Percentiles rank a stretch among this genome's conserved stretches.
These are phyloP conservation scores for Litsea cubeba DNA, from an alignment of 164 flowering plant species.

Conservation along the genomic window DNA sequence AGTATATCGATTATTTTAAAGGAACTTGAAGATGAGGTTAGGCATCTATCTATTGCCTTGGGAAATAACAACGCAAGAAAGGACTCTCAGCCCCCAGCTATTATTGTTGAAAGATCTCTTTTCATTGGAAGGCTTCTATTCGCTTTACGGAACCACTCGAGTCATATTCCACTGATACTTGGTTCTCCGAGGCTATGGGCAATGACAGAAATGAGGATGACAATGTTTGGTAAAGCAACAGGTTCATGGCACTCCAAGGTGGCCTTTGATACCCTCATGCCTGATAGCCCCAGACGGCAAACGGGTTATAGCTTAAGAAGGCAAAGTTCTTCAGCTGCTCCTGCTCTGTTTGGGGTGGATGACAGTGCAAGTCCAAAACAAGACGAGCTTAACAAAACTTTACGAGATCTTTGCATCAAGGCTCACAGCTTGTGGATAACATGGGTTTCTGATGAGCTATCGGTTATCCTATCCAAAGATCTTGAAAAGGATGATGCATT, in stretches of 20 bases:
- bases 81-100: conserved; percentile 34
- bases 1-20: conserved; percentile 55
- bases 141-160: conserved; percentile 81
- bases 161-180: conserved; percentile 71
- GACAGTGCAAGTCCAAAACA: conserved; percentile 70
- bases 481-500: conserved; percentile 71
- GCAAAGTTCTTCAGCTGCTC: conserved; percentile 49
- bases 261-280: conserved; percentile 32
- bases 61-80: conserved; percentile 22
- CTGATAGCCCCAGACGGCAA: conserved; percentile 48
- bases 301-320: conserved; percentile 33
- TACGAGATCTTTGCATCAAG: conserved; percentile 66
- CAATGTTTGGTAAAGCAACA: conserved; percentile 36
- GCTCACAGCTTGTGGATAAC: conserved; percentile 88
- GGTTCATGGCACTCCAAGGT: conserved; percentile 44
- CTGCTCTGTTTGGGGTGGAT: conserved; percentile 66
- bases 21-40: conserved; percentile 64
- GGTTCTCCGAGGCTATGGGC: conserved; percentile 92
- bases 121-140: conserved; percentile 85
- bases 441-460: conserved; percentile 81
- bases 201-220: conserved; percentile 30
- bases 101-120: conserved; percentile 73
- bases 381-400: conserved; percentile 47
- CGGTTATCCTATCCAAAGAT: conserved; percentile 47
- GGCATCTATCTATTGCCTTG: conserved; percentile 37